These are phyloP conservation scores for Ophiostoma sp. DNA, from an alignment of 2,329 filamentous ascomycete genomes.

Conservation along the genomic window DNA sequence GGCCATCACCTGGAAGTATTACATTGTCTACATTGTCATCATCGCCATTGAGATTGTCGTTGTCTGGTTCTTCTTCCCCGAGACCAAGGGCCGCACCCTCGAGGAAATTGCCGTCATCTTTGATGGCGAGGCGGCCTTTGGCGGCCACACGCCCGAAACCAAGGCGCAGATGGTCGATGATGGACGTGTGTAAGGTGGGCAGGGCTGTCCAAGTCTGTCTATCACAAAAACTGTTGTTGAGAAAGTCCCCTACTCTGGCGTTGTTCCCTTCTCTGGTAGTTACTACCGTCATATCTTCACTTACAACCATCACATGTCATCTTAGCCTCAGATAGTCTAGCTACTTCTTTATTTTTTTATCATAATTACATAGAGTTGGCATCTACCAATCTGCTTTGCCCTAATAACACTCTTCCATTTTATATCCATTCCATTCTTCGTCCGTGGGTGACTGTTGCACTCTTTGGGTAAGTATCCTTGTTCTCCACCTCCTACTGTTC, in stretches of 20 bases:
- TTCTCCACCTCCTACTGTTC: neutral
- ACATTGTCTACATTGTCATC: slow-evolving; percentile 54
- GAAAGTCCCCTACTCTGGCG: neutral
- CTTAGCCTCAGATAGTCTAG: neutral
- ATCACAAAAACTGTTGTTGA: neutral
- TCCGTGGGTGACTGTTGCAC: neutral
- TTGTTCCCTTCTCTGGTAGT: neutral
- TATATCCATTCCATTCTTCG: neutral
- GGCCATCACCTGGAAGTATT: slow-evolving; percentile 6
- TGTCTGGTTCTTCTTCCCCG: slow-evolving; percentile 40
- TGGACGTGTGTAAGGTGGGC: neutral
- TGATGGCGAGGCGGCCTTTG: slow-evolving; percentile 36
- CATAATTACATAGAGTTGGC: neutral
- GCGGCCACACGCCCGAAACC: slow-evolving; percentile 4
- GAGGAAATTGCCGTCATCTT: slow-evolving; percentile 29
- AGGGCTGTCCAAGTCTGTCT: too few species aligned
- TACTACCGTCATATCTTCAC: neutral
- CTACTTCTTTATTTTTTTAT: neutral
- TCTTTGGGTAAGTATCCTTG: neutral
- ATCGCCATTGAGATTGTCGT: slow-evolving; percentile 43
- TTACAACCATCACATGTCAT: neutral
- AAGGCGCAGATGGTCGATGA: slow-evolving; percentile 14
- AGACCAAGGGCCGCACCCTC: slow-evolving; percentile 28
- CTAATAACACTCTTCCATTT: neutral
- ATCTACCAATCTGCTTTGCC: neutral